A percentile compares a stretch with the other conserved stretches of the same genome.
phyloP scores from a whole-genome alignment of 129 eudicot genomes.

The Heracleum sosnowskyi region DNA sequence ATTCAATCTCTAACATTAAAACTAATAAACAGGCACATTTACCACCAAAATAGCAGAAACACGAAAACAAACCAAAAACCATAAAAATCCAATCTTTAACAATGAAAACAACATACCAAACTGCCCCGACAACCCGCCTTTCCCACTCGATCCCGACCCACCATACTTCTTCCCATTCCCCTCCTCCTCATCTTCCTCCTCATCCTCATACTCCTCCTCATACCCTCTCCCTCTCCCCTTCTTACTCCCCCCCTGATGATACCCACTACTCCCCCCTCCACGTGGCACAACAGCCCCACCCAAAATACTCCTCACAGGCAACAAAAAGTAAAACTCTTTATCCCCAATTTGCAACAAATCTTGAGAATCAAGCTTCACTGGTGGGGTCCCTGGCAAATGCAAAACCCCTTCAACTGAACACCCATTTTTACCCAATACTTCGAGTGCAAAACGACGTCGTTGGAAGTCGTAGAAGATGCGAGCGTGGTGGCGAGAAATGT shows the following conservation, averaged over 20 bases:
- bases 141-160: constrained; percentile 50
- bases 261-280: not conserved
- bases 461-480: constrained; percentile 98
- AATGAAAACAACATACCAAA: constrained; percentile 36
- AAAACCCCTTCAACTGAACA: constrained; percentile 90
- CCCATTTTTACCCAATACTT: constrained; percentile 90
- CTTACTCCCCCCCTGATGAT: constrained; percentile 1
- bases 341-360: constrained; percentile 86
- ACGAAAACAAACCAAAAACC: not conserved
- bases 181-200: constrained; percentile 27
- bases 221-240: constrained; percentile 48
- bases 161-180: constrained; percentile 39
- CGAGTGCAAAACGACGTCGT: constrained; percentile 95
- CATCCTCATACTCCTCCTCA: constrained; percentile 22
- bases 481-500: constrained; percentile 98
- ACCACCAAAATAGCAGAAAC: not conserved
- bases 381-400: constrained; percentile 74
- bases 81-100: not conserved
- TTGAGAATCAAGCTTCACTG: constrained; percentile 83
- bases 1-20: not conserved
- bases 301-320: constrained; percentile 70
- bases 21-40: not conserved
- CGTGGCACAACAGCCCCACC: constrained; percentile 55
- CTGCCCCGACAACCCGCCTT: constrained; percentile 28
- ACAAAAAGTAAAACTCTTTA: constrained; percentile 74